Evolutionary conservation across 371 early-diverging fungal genomes (phyloP).

Genomic region (Mucor mucedo): DNA sequence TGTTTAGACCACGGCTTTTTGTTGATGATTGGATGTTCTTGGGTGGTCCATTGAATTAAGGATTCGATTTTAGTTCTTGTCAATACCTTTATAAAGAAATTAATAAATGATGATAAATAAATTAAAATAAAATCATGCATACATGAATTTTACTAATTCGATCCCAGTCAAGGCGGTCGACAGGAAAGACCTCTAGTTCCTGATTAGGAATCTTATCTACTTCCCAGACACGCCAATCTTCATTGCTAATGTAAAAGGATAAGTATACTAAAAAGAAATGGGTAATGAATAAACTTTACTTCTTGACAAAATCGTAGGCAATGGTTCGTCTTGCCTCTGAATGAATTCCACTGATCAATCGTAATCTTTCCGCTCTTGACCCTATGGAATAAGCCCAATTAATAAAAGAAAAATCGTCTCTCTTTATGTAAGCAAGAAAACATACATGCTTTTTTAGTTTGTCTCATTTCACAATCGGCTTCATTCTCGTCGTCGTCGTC

Average conservation of each 20-base stretch:
- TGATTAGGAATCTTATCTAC: conserved; percentile 52
- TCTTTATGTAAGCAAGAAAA: neutral
- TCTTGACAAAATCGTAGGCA: conserved; percentile 10
- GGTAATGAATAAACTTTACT: too few species aligned
- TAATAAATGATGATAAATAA: neutral
- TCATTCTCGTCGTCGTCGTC: conserved; percentile 5
- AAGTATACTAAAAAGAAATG: too few species aligned
- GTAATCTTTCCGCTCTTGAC: conserved; percentile 30
- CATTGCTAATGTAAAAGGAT: conserved; percentile 15
- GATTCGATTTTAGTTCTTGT: conserved; percentile 72
- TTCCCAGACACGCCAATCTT: conserved; percentile 43
- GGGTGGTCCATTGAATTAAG: conserved; percentile 83
- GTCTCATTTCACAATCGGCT: conserved; percentile 1
- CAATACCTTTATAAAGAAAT: conserved; percentile 44
- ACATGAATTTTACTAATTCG: conserved; percentile 68
- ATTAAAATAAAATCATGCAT: conserved; percentile 1
- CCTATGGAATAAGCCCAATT: conserved; percentile 21
- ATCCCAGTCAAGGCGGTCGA: conserved; percentile 72
- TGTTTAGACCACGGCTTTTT: conserved; percentile 67
- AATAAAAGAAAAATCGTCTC: neutral
- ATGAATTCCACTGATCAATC: conserved; percentile 32
- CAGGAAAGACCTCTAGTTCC: conserved; percentile 59
- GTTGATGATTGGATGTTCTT: conserved; percentile 83
- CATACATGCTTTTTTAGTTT: conserved; percentile 17
- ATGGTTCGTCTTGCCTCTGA: conserved; percentile 34